phyloP scores from a whole-genome alignment of 176 grass and related monocot species.

The Miscanthus lutarioriparius region DNA sequence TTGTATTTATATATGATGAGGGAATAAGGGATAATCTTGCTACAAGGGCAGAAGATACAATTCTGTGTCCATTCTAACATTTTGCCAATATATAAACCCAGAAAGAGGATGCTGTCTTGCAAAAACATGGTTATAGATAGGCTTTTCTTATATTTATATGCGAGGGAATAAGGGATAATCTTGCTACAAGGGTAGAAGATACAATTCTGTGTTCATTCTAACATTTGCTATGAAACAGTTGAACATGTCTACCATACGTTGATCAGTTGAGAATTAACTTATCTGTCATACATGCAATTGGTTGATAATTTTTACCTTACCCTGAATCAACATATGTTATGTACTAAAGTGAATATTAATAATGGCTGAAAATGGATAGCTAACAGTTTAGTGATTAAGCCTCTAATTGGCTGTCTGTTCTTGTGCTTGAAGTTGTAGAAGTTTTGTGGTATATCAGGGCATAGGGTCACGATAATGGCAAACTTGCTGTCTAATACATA shows the following conservation, averaged over 20 bases:
- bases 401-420: not conserved
- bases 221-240: conserved; percentile 10
- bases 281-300: not conserved
- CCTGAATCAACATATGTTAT: not conserved
- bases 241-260: not conserved
- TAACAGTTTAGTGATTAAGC: not conserved
- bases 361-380: not conserved
- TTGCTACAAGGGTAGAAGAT: not conserved
- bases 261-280: not conserved
- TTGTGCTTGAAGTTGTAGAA: not conserved
- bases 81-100: not conserved
- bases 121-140: conserved; percentile 15
- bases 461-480: not conserved
- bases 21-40: not conserved
- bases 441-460: not conserved
- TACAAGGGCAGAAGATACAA: not conserved
- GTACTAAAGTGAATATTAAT: not conserved
- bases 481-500: not conserved
- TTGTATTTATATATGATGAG: not conserved
- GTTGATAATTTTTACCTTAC: not conserved
- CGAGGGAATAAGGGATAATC: not conserved
- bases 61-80: conserved; percentile 3
- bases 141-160: not conserved
- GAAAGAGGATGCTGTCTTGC: not conserved
- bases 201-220: conserved; percentile 16